These are phyloP conservation scores for Fragaria ananassa DNA, from an alignment of 306 rosid genomes.

Conservation along the genomic window DNA sequence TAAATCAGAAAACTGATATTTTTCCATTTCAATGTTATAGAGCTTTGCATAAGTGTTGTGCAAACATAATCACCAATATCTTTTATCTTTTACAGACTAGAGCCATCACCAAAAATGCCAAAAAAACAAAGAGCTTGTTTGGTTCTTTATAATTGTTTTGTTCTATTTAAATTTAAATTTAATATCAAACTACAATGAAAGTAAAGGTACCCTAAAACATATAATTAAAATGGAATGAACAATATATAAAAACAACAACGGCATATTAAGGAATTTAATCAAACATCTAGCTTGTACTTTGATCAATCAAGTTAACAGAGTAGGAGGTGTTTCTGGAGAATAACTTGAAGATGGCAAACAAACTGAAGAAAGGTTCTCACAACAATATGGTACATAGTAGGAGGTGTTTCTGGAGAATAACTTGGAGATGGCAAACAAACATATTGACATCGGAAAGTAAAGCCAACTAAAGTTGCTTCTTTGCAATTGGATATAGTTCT, in stretches of 20 bases:
- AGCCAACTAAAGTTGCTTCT: not conserved
- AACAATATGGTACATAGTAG: not conserved
- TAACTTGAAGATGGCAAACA: not conserved
- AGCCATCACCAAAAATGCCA: not conserved
- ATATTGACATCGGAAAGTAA: not conserved
- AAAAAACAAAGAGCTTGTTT: not conserved
- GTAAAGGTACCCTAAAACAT: not conserved
- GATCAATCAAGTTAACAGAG: not conserved
- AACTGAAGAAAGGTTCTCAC: not conserved
- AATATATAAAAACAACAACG: not conserved
- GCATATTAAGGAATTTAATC: not conserved
- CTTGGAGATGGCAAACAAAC: not conserved
- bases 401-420: not conserved
- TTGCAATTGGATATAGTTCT: not conserved
- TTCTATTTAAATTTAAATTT: not conserved
- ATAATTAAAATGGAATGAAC: not conserved
- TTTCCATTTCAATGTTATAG: conserved; percentile 11
- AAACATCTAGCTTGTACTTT: not conserved
- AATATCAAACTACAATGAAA: not conserved
- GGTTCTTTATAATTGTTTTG: not conserved
- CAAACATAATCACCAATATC: not conserved
- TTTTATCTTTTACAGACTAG: not conserved
- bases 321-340: not conserved
- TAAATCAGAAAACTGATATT: conserved; percentile 39
- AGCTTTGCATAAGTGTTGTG: conserved; percentile 12